phyloP scores from a whole-genome alignment of 2,329 filamentous ascomycete species.

The Chaetomium strumarium region DNA sequence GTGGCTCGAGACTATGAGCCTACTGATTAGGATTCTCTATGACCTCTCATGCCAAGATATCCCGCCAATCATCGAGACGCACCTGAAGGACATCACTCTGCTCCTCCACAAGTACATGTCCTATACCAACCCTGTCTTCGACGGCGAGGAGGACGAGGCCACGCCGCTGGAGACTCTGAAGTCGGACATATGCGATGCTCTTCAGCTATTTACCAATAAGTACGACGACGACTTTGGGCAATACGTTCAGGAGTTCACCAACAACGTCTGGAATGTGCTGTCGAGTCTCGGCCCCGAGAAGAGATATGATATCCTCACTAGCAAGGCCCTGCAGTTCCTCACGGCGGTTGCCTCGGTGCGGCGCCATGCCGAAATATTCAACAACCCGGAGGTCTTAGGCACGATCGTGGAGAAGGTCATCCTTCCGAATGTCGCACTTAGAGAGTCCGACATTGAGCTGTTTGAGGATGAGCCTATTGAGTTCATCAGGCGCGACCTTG shows the following conservation, averaged over 20 bases:
- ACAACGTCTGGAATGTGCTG: constrained; percentile 83
- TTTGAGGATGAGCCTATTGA: constrained; percentile 99
- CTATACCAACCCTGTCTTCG: constrained; percentile 78
- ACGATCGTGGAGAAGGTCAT: constrained; percentile 96
- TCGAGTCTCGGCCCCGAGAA: constrained; percentile 81
- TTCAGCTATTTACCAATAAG: constrained; percentile 89
- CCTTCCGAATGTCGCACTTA: constrained; percentile 81
- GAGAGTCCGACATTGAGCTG: constrained; percentile 89
- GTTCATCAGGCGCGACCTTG: constrained; percentile 89
- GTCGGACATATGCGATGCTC: constrained; percentile 84
- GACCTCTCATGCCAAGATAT: constrained; percentile 97
- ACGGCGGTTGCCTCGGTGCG: constrained; percentile 77
- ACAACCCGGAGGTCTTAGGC: constrained; percentile 68
- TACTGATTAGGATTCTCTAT: constrained; percentile 87
- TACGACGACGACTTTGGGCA: constrained; percentile 89
- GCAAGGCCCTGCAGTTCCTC: constrained; percentile 89
- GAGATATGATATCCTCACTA: constrained; percentile 91
- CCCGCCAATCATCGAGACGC: constrained; percentile 88
- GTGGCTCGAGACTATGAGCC: constrained; percentile 78
- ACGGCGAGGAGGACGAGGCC: constrained; percentile 87
- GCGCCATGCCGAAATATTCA: constrained; percentile 78
- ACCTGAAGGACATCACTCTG: constrained; percentile 67
- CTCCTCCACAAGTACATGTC: constrained; percentile 89
- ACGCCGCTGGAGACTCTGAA: constrained; percentile 81
- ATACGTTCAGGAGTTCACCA: constrained; percentile 77